Evolutionary conservation across 2,329 filamentous ascomycete genomes (phyloP).

Genomic region (Fusarium domesticum): DNA sequence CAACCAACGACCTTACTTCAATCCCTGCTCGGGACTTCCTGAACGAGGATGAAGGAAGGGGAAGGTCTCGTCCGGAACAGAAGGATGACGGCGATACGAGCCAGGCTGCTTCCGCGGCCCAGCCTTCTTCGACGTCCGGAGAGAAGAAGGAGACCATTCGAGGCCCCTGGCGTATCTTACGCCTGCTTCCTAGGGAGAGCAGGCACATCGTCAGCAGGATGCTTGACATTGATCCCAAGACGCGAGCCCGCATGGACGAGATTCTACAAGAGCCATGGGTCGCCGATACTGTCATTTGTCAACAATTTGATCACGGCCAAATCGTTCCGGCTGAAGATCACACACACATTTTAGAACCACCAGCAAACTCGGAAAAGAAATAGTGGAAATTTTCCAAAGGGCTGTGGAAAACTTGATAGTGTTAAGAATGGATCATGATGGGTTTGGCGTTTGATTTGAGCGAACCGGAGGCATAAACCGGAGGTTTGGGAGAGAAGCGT

Average conservation of each 20-base stretch:
- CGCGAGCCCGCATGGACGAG: constrained; percentile 79
- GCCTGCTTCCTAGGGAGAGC: constrained; percentile 83
- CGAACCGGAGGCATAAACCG: constrained; percentile 15
- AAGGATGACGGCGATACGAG: constrained; percentile 17
- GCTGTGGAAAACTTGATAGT: not conserved
- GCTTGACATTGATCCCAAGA: constrained; percentile 83
- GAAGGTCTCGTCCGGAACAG: constrained; percentile 17
- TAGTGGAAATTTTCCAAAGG: constrained; percentile 10
- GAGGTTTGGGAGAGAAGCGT: constrained; percentile 1
- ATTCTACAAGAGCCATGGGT: constrained; percentile 89
- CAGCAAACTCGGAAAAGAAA: constrained; percentile 39
- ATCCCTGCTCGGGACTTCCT: constrained; percentile 40
- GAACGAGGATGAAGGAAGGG: constrained; percentile 34
- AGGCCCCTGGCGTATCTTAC: constrained; percentile 85
- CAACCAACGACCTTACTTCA: constrained; percentile 43
- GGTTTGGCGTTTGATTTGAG: constrained; percentile 25
- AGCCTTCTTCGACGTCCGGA: constrained; percentile 14
- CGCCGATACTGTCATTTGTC: constrained; percentile 77
- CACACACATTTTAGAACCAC: constrained; percentile 79
- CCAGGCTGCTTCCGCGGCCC: constrained; percentile 7
- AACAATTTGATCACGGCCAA: constrained; percentile 67
- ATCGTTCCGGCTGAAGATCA: constrained; percentile 75
- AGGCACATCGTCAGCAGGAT: constrained; percentile 87
- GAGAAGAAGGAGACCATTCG: constrained; percentile 77
- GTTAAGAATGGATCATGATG: not conserved